These are phyloP conservation scores for Dipteronia sinensis DNA, from an alignment of 345 rosid species.

Conservation along the genomic window DNA sequence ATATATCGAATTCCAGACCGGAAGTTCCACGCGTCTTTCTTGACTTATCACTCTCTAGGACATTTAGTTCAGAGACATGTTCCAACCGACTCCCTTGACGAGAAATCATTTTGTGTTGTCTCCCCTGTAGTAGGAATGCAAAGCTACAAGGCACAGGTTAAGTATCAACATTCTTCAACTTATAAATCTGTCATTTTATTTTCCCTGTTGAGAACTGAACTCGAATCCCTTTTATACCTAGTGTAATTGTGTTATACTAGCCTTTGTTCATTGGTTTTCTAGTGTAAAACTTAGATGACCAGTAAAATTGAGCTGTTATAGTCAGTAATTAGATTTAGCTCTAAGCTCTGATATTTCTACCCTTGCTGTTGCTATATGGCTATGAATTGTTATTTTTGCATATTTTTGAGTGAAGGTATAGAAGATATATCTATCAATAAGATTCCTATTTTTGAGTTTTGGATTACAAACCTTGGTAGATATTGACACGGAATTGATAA, in stretches of 20 bases:
- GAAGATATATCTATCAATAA: neutral
- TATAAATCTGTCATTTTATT: neutral
- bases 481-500: neutral
- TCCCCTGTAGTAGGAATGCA: conserved; percentile 30
- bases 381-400: neutral
- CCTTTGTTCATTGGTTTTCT: neutral
- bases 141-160: conserved; percentile 32
- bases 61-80: conserved; percentile 10
- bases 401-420: neutral
- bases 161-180: neutral
- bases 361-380: neutral
- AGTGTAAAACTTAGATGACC: neutral
- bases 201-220: neutral
- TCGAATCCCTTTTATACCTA: neutral
- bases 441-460: neutral
- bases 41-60: conserved; percentile 34
- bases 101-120: conserved; percentile 5
- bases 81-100: conserved; percentile 17
- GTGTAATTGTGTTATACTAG: neutral
- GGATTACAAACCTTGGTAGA: neutral
- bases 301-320: neutral
- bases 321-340: neutral
- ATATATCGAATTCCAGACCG: conserved; percentile 32
- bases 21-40: conserved; percentile 29
- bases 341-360: neutral